Conservation (phyloP, 768 basidiomycete genomes). For the Symmetrospora coprosmae region DNA sequence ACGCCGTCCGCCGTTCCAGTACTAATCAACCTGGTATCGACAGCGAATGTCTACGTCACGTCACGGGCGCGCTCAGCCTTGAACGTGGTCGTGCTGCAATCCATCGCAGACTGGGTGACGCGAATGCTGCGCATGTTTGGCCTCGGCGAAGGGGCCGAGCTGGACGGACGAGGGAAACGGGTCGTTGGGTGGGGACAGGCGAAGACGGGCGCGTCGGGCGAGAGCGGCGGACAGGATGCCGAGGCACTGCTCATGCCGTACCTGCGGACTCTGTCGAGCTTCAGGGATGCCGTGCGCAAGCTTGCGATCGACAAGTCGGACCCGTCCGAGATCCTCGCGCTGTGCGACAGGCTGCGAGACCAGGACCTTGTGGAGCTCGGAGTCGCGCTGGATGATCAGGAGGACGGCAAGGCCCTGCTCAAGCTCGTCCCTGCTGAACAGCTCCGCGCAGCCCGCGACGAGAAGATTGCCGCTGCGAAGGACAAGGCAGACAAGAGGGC, state of each 20-base stretch:
- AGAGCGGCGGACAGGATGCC: constrained; percentile 41
- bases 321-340: constrained; percentile 62
- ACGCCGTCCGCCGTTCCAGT: constrained; percentile 67
- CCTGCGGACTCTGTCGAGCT: constrained; percentile 64
- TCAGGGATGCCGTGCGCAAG: constrained; percentile 75
- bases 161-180: constrained; percentile 43
- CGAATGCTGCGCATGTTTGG: constrained; percentile 44
- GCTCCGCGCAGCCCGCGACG: constrained; percentile 49
- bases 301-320: constrained; percentile 56
- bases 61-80: constrained; percentile 33
- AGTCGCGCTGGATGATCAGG: constrained; percentile 90
- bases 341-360: constrained; percentile 82
- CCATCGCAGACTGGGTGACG: constrained; percentile 43
- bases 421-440: background rate
- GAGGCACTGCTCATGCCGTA: constrained; percentile 82
- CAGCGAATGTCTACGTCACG: constrained; percentile 69
- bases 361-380: constrained; percentile 81
- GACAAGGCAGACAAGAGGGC: constrained; percentile 45
- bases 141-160: constrained; percentile 46
- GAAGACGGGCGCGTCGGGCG: constrained; percentile 33
- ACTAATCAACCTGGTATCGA: constrained; percentile 65
- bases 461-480: constrained; percentile 65
- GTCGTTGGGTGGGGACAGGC: constrained; percentile 65
- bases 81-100: constrained; percentile 49
- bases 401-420: constrained; percentile 45